Percentiles rank a stretch among this genome's conserved stretches.
phyloP scores from a whole-genome alignment of 106 monocot genomes.

The Dioscorea zingiberensis region DNA sequence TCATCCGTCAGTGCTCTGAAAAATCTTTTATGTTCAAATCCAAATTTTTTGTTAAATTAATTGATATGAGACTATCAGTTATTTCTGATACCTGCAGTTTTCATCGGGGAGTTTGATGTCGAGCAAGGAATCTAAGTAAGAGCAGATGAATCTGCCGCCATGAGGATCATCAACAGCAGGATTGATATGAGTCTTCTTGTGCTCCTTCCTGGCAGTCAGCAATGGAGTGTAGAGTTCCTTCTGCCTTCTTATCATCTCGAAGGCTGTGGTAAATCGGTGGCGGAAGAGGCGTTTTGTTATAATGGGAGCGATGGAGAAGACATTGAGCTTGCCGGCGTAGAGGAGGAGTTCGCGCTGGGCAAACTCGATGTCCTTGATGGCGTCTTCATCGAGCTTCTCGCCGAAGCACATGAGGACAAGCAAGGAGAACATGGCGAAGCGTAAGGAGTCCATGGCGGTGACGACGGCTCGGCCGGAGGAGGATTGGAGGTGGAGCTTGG shows the following conservation, averaged over 20 bases:
- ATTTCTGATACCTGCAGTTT: slow-evolving; percentile 1
- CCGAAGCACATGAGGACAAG: slow-evolving; percentile 38
- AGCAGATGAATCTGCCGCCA: slow-evolving; percentile 9
- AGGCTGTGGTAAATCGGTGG: slow-evolving; percentile 4
- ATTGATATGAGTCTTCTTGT: neutral
- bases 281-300: slow-evolving; percentile 18
- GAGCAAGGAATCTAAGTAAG: slow-evolving; percentile 34
- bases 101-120: slow-evolving; percentile 23
- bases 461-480: neutral
- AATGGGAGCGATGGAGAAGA: slow-evolving; percentile 14
- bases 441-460: slow-evolving; percentile 17
- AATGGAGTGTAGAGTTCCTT: slow-evolving; percentile 19
- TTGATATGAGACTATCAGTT: too few species aligned
- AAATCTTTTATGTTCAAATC: too few species aligned
- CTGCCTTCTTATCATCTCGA: slow-evolving; percentile 1
- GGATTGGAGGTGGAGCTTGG: neutral
- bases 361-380: slow-evolving; percentile 9
- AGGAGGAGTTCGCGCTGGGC: slow-evolving; percentile 1
- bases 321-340: neutral
- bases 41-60: too few species aligned
- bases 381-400: slow-evolving; percentile 16
- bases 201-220: slow-evolving; percentile 12
- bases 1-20: slow-evolving; percentile 17
- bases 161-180: neutral
- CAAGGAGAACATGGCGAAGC: slow-evolving; percentile 24